These are phyloP conservation scores for Phytophthora constricta DNA, from an alignment of 352 stramenopile genomes.

Conservation along the genomic window DNA sequence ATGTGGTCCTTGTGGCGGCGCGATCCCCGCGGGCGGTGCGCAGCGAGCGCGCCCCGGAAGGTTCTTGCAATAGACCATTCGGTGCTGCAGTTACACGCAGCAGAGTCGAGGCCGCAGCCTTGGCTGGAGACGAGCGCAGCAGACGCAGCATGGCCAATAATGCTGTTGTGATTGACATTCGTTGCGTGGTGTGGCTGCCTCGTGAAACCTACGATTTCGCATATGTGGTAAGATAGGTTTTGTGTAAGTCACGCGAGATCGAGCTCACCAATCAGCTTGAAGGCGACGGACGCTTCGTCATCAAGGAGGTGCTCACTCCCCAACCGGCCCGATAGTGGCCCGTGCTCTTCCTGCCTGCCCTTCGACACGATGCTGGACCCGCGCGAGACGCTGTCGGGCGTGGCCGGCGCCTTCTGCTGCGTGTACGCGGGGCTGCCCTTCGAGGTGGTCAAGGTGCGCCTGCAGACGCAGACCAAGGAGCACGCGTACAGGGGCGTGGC, in stretches of 20 bases:
- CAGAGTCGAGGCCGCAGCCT: neutral
- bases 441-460: slow-evolving; percentile 87
- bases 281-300: too few relatives aligned
- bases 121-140: slow-evolving; percentile 1
- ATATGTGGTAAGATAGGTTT: too few relatives aligned
- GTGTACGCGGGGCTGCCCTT: slow-evolving; percentile 89
- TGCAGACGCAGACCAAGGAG: slow-evolving; percentile 77
- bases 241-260: too few relatives aligned
- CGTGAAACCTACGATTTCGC: too few relatives aligned
- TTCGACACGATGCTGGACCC: slow-evolving; percentile 62
- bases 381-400: slow-evolving; percentile 77
- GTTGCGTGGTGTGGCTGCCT: too few relatives aligned
- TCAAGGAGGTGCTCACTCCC: neutral
- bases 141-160: slow-evolving; percentile 21
- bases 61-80: neutral
- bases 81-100: slow-evolving; percentile 10
- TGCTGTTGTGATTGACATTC: too few relatives aligned
- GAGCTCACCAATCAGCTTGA: too few relatives aligned
- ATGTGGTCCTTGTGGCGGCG: slow-evolving; percentile 36
- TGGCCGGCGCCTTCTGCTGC: slow-evolving; percentile 81
- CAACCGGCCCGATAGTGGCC: neutral
- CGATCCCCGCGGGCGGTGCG: slow-evolving; percentile 38
- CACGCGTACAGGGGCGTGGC: slow-evolving; percentile 68
- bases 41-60: slow-evolving; percentile 21
- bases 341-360: neutral